Base-by-base conservation (phyloP, 2,329 filamentous ascomycete species). In the Colletotrichum aenigma region DNA sequence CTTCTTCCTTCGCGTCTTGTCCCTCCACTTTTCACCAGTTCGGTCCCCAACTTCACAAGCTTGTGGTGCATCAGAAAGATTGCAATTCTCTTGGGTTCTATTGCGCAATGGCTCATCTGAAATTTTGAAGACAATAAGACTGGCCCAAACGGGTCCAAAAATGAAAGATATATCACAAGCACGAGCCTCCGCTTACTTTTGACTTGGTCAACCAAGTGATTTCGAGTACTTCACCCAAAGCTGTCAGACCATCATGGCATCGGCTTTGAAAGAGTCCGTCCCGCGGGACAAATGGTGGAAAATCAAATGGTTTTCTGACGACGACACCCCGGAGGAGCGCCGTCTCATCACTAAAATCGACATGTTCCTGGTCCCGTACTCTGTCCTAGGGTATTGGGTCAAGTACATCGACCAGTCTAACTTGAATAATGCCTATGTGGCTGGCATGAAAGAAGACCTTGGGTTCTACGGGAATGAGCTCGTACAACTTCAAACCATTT, bases 221-320 rank as follows among this genome's bases (percentile, higher is more conserved):
- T 21, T 52, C 43, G n/a, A 52, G 10, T 21, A 21, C 43, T 21
- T 1, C n/a, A 52, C 43, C 43, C 2, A 21, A 48, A 13, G 43
- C n/a, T 52, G 18, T 13, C n/a, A 52, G n/a, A 21, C 7, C n/a
- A 52, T 52, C n/a, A 52, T 52, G 43, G 6, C 43, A 52, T 21
- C 43, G 18, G n/a, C 43, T 21, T 21, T 52, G n/a, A 52, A 52
- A 7, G 43, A 13, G 0, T 21, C 43, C 43, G n/a, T 52, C 43
- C 43, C 74, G n/a, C 74, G 74, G n/a, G 48, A 48, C 73, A 83
- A 82, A 72, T 85, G 84, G 84, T 85, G 83, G 72, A 79, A 85
- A 15, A 79, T 85, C 72, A 83, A 88, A 71, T 90, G 88, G 89
- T 90, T 86, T 79, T 81, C 88, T 7, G 82, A 86, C 32, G 82